Percentiles rank a stretch among this genome's conserved stretches.
Conservation (phyloP, 2,329 filamentous ascomycete species). For the Paecilomyces fulvus region DNA sequence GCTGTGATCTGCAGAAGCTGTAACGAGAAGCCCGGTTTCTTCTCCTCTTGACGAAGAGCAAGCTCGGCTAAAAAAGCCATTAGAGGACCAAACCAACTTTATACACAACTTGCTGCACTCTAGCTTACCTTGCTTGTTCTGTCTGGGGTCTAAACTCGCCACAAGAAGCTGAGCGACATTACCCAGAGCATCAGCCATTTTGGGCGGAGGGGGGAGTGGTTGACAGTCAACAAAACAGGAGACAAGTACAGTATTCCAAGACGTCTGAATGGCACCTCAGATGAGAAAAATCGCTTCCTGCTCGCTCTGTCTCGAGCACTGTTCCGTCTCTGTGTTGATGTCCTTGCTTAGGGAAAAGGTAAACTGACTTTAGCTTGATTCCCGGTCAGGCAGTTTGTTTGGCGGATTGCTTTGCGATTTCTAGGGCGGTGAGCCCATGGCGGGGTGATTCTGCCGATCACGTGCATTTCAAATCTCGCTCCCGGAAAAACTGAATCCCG, state of each 20-base stretch:
- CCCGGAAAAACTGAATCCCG: neutral
- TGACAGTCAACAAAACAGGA: conserved; percentile 5
- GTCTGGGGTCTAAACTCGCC: conserved; percentile 77
- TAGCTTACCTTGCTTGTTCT: conserved; percentile 85
- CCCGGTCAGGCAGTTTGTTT: conserved; percentile 27
- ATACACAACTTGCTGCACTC: neutral
- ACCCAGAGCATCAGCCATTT: conserved; percentile 55
- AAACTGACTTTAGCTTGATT: conserved; percentile 16
- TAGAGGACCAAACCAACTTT: conserved; percentile 6
- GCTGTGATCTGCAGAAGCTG: conserved; percentile 84
- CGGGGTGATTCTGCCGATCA: conserved; percentile 19
- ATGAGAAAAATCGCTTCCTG: neutral
- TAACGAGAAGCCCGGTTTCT: conserved; percentile 80
- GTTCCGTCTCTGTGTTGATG: neutral
- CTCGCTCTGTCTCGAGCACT: conserved; percentile 15
- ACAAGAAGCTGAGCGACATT: conserved; percentile 74
- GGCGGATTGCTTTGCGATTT: conserved; percentile 17
- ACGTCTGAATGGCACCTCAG: neutral
- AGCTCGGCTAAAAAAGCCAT: conserved; percentile 57
- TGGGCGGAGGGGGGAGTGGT: conserved; percentile 17
- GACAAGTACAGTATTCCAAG: neutral
- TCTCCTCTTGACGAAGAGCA: conserved; percentile 68
- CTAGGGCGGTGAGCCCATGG: conserved; percentile 19
- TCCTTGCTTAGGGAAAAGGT: conserved; percentile 1
- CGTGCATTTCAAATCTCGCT: conserved; percentile 5